Conservation (phyloP, 768 basidiomycete species). For the Boletus vermiculosoides region DNA sequence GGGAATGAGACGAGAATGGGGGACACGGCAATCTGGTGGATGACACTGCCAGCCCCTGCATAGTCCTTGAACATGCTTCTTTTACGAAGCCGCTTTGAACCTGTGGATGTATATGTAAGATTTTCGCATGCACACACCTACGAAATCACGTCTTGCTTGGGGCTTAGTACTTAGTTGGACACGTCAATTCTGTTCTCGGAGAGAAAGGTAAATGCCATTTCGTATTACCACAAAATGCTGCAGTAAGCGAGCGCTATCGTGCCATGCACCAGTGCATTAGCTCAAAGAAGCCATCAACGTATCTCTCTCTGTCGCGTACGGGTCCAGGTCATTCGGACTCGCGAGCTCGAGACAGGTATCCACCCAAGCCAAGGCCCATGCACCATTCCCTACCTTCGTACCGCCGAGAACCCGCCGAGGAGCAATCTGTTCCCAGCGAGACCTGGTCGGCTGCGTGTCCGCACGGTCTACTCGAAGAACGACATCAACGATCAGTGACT, state of each 20-base stretch:
- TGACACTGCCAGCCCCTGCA: not conserved
- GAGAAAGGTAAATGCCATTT: not conserved
- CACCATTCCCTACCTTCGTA: conserved; percentile 71
- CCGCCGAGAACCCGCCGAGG: conserved; percentile 60
- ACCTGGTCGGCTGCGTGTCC: conserved; percentile 73
- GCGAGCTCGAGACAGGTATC: conserved; percentile 50
- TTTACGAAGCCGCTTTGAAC: not conserved
- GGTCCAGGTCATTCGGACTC: conserved; percentile 21
- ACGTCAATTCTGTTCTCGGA: not conserved
- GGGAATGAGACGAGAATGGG: not conserved
- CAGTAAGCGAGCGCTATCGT: not conserved
- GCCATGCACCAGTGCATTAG: not conserved
- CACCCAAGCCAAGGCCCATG: conserved; percentile 80
- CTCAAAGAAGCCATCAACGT: conserved; percentile 12
- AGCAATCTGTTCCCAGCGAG: conserved; percentile 58
- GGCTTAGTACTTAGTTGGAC: not conserved
- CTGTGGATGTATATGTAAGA: not conserved
- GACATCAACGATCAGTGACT: conserved; percentile 4
- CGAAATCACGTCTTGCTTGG: not conserved
- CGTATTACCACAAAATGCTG: conserved; percentile 1
- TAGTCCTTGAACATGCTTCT: not conserved
- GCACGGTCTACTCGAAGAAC: conserved; percentile 52
- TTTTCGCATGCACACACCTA: not conserved
- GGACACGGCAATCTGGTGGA: not conserved
- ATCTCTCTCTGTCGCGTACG: conserved; percentile 21